Base-by-base conservation (phyloP, 2,329 filamentous ascomycete genomes). In the Pseudogymnoascus pannorum region DNA sequence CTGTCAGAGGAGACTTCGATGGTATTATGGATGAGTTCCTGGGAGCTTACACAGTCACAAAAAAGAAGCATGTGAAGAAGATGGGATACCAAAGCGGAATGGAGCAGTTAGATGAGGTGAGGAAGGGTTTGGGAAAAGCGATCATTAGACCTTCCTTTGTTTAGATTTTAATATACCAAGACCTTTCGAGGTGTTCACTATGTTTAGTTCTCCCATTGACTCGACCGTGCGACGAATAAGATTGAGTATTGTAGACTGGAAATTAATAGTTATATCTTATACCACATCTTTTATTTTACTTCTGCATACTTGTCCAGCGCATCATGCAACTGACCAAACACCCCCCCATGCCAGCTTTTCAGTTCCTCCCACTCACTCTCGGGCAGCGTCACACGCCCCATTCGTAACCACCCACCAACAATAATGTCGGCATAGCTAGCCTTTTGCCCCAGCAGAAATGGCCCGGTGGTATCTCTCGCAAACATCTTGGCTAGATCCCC, bases 1-100 rank as follows among this genome's bases (percentile, higher is more conserved):
- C 87, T 8, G 77, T 91, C 36, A 80, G 91, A 51, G 78, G 81
- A 38, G 92, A 97, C 72, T 96, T 99, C 74, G 87, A 96, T 72
- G 83, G 80, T 64, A 91, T 97, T 72, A 86, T 99, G 80, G 93
- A 97, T 71, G 92, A 96, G 61, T 99, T 99, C 75, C 76, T 97
- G 24, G 89, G 86, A 7, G 86, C 80, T 33, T 88, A 90, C 71
- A 84, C 84, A 8, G 87, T 85, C 75, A 81, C 81, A 22, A 88
- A 88, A 1, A 92, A 91, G 77, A 87, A 86, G 72, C 78, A 81
- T 63, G 83, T 91, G 18, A 93, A 92, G 77, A 91, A 92, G 75
- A 87, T 87, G 16, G 90, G 88, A 71, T 86, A 88, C 66, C 87
- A 89, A 72, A 89, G 83, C 63, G 94, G 94, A 0, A 80, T 97